Evolutionary conservation across 768 basidiomycete genomes (phyloP).

Genomic region (Tricholoma flavovirens): DNA sequence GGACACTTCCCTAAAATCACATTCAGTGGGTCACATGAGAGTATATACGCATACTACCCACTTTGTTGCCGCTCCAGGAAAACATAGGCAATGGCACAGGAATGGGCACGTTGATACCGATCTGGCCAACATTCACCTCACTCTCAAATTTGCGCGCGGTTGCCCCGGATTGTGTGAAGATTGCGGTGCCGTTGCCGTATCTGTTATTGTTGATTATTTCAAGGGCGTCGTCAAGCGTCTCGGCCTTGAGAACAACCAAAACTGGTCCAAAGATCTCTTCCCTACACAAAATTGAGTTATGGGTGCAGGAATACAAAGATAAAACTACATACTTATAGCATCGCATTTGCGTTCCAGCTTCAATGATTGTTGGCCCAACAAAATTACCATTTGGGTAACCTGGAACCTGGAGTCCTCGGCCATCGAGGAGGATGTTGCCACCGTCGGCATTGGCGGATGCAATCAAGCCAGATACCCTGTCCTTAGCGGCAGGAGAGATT

Average conservation of each 20-base stretch:
- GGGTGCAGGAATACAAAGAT: slow-evolving; percentile 1
- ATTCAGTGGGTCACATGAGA: background rate
- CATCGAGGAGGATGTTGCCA: slow-evolving; percentile 83
- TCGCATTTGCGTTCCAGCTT: slow-evolving; percentile 76
- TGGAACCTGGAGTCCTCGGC: slow-evolving; percentile 60
- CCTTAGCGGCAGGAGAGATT: slow-evolving; percentile 78
- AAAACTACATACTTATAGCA: slow-evolving; percentile 70
- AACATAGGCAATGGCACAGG: slow-evolving; percentile 94
- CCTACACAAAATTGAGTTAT: slow-evolving; percentile 31
- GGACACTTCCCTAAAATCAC: slow-evolving; percentile 49
- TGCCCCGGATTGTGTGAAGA: slow-evolving; percentile 95
- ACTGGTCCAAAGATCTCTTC: slow-evolving; percentile 97
- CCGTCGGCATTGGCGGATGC: slow-evolving; percentile 72
- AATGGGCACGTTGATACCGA: slow-evolving; percentile 91
- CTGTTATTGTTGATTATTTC: slow-evolving; percentile 83
- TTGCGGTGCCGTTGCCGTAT: slow-evolving; percentile 93
- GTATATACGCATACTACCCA: slow-evolving; percentile 9
- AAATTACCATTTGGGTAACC: slow-evolving; percentile 89
- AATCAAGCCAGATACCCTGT: slow-evolving; percentile 71
- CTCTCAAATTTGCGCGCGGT: slow-evolving; percentile 91
- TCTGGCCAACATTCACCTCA: slow-evolving; percentile 83
- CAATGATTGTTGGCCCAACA: slow-evolving; percentile 87
- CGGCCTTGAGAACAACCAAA: slow-evolving; percentile 67
- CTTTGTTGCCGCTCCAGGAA: slow-evolving; percentile 94
- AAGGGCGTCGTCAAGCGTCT: slow-evolving; percentile 87